phyloP scores from a whole-genome alignment of 805 yeast species.

The Scheffersomyces coipomensis region DNA sequence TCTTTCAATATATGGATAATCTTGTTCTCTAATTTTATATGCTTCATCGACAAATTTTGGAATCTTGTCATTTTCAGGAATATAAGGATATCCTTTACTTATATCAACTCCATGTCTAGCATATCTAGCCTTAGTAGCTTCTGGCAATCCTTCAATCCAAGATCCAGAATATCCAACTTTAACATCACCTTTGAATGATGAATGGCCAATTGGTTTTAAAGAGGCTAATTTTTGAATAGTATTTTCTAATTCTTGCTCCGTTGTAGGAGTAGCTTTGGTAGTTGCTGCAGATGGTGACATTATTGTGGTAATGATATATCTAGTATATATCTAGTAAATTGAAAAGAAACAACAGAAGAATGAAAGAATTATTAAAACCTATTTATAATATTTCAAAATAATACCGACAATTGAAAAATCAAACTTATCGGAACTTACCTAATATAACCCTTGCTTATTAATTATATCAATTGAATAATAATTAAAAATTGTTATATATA shows the following conservation, averaged over 20 bases:
- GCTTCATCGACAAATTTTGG: slow-evolving; percentile 30
- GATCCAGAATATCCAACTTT: slow-evolving; percentile 4
- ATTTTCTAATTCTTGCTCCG: slow-evolving; percentile 7
- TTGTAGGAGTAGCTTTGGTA: background rate
- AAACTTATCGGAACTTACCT: too few relatives aligned
- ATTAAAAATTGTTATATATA: too few relatives aligned
- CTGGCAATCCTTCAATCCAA: slow-evolving; percentile 19
- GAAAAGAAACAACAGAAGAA: too few relatives aligned
- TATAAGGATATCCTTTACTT: slow-evolving; percentile 24
- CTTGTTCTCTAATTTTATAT: slow-evolving; percentile 17
- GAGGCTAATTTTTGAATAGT: slow-evolving; percentile 12
- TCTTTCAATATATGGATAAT: slow-evolving; percentile 23
- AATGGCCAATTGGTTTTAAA: slow-evolving; percentile 14
- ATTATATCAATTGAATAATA: too few relatives aligned
- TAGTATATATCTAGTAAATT: too few relatives aligned
- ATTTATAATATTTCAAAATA: too few relatives aligned
- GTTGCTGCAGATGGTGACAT: slow-evolving; percentile 15
- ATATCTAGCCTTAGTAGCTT: slow-evolving; percentile 18
- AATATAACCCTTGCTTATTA: too few relatives aligned
- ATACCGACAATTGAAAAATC: too few relatives aligned
- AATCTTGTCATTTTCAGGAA: slow-evolving; percentile 18
- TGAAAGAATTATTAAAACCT: too few relatives aligned
- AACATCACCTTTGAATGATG: slow-evolving; percentile 4
- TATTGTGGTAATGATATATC: background rate
- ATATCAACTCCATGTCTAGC: slow-evolving; percentile 24